phyloP scores from a whole-genome alignment of 1,284 basidiomycete species.

The Grifola frondosa region DNA sequence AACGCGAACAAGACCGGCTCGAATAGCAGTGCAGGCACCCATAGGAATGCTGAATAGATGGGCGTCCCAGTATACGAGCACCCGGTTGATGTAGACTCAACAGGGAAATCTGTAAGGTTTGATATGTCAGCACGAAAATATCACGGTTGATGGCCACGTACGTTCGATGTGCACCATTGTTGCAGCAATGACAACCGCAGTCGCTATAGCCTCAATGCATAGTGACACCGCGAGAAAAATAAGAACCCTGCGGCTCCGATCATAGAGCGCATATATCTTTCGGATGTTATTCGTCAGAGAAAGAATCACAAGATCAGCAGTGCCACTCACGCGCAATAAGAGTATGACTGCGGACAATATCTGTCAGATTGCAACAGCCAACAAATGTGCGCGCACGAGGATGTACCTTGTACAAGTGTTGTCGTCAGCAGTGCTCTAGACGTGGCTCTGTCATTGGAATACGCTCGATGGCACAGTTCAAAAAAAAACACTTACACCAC shows the following conservation, averaged over 20 bases:
- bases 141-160: no score
- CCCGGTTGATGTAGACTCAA: neutral
- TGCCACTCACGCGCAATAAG: no score
- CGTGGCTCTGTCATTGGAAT: neutral
- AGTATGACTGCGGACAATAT: no score
- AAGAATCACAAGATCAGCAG: no score
- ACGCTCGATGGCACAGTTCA: neutral
- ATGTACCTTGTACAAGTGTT: no score
- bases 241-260: neutral
- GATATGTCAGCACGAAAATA: neutral
- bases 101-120: neutral
- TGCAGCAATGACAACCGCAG: neutral
- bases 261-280: no score
- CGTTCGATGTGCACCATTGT: neutral
- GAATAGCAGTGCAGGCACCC: neutral
- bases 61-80: neutral
- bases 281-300: no score
- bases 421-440: neutral
- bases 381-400: no score
- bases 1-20: neutral
- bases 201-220: neutral
- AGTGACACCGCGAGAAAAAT: neutral
- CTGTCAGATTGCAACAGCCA: no score
- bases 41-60: neutral
- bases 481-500: neutral